Base-by-base conservation (phyloP, 805 yeast genomes). In the Suhomyces emberorum region DNA sequence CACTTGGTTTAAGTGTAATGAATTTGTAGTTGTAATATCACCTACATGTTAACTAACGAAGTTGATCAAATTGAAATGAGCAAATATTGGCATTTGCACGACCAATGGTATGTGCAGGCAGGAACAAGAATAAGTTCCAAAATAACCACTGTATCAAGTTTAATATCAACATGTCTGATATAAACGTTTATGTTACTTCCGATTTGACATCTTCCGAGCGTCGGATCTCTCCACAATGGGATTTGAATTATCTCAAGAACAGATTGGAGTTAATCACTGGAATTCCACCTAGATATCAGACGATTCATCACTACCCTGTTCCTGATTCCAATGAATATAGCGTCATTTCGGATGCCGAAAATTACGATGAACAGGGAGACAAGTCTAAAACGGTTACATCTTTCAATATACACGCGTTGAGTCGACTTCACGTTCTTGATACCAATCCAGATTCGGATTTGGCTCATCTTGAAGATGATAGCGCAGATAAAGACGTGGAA, bases 261-360 rank as follows among this genome's bases (percentile, higher is more conserved):
- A 70, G 75, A 38, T 56, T 87, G 8, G 93, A 84, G 48, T 69
- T 66, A 23, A 76, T 85, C 42, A 84, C 95, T 0, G 96, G 96
- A 2, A 74, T 87, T 18, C 77, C 80, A 4, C 81, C 86, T 3
- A 42, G 51, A 10, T 62, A 55, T 40, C 95, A 82, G 51, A 61
- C 60, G 11, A 51, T 81, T 11, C 68, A 67, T 37, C 57, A 76
- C 24, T 78, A 75, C 47, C 61, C 65, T 7, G 48, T 59, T 3
- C 54, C 65, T 5, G 52, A 60, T 28, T 60, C 73, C 42, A 58
- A 60, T 48, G 69, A 62, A 33, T 52, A 54, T 54, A 32, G 42
- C 21, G 55, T 57, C 39, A 38, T 60, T n/a, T 32, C 50, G 7
- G 51, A 51, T 15, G 43, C 52, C 4, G 31, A 25, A 7, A 16